Evolutionary conservation across 805 yeast genomes (phyloP).

Genomic region (Kazachstania viticola): DNA sequence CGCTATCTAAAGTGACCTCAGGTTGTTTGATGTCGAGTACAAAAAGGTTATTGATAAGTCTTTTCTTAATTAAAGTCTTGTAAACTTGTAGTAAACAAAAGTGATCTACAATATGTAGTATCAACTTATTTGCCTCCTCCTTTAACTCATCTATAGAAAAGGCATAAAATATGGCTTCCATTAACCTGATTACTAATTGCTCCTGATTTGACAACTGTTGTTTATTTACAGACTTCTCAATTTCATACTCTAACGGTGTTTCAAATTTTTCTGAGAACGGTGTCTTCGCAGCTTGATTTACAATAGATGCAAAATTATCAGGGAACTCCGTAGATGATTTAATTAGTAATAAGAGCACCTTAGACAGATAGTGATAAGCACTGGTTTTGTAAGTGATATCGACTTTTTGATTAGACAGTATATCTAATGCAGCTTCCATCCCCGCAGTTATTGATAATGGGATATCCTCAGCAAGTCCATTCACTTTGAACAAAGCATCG

Average conservation of each 20-base stretch:
- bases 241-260: slow-evolving; percentile 26
- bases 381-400: slow-evolving; percentile 58
- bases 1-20: slow-evolving; percentile 52
- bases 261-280: slow-evolving; percentile 21
- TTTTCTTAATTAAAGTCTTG: slow-evolving; percentile 54
- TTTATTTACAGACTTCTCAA: slow-evolving; percentile 36
- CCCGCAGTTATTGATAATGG: slow-evolving; percentile 80
- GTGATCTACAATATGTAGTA: slow-evolving; percentile 64
- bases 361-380: slow-evolving; percentile 63
- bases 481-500: slow-evolving; percentile 54
- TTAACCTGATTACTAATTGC: slow-evolving; percentile 46
- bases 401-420: slow-evolving; percentile 52
- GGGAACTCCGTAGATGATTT: slow-evolving; percentile 31
- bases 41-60: slow-evolving; percentile 58
- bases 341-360: slow-evolving; percentile 57
- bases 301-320: slow-evolving; percentile 29
- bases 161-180: slow-evolving; percentile 66
- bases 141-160: slow-evolving; percentile 61
- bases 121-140: slow-evolving; percentile 52
- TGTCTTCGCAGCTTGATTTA: slow-evolving; percentile 39
- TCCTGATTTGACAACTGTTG: slow-evolving; percentile 49
- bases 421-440: slow-evolving; percentile 60
- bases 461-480: slow-evolving; percentile 51
- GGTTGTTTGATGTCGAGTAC: slow-evolving; percentile 76
- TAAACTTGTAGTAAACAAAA: slow-evolving; percentile 69